Conservation (phyloP, 371 early-diverging fungal genomes). For the Phascolomyces articulosus region DNA sequence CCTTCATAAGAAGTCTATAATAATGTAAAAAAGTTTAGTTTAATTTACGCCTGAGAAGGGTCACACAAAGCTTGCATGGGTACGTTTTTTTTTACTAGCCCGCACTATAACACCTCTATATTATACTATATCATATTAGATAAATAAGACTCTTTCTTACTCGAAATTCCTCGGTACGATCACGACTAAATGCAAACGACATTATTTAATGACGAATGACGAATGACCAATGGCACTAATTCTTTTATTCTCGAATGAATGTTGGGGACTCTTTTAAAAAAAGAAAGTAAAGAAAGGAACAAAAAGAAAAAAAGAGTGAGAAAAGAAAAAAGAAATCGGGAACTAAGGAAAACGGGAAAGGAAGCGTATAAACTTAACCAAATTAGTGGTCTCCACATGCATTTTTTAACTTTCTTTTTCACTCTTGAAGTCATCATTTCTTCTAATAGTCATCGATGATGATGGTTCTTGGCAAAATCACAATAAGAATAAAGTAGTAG, state of each 20-base stretch:
- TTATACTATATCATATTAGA: neutral
- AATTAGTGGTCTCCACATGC: neutral
- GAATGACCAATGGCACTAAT: neutral
- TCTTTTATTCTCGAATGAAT: neutral
- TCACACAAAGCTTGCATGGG: conserved; percentile 7
- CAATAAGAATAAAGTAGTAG: neutral
- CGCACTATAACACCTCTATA: neutral
- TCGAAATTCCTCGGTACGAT: conserved; percentile 25
- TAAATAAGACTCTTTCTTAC: conserved; percentile 11
- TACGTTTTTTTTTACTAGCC: neutral
- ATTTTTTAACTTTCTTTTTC: too few species aligned
- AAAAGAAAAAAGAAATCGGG: conserved; percentile 4
- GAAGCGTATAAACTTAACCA: conserved; percentile 1
- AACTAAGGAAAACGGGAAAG: conserved; percentile 15
- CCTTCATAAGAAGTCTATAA: conserved; percentile 16
- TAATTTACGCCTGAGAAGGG: neutral
- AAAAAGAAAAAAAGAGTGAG: conserved; percentile 4
- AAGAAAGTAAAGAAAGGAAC: neutral
- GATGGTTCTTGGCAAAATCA: neutral
- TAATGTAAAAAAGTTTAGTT: neutral
- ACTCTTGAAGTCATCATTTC: too few species aligned
- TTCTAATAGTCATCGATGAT: too few species aligned
- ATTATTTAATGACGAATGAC: neutral
- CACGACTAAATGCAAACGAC: conserved; percentile 20
- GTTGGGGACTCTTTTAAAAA: neutral